Conservation (phyloP, 106 monocot species). For the Vanilla planifolia region DNA sequence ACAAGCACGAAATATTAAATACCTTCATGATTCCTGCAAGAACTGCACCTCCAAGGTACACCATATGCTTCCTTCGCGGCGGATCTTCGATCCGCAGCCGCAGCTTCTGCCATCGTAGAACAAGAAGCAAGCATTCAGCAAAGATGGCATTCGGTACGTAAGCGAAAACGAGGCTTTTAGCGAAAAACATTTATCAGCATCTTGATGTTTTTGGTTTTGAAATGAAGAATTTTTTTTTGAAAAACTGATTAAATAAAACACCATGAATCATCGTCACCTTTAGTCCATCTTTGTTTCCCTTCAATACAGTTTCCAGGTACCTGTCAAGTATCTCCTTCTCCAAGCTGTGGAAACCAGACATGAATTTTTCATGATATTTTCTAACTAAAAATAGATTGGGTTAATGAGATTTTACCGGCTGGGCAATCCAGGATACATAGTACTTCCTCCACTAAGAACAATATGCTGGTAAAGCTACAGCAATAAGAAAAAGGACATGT, state of each 20-base stretch:
- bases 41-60: slow-evolving; percentile 93
- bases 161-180: no score
- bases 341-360: slow-evolving; percentile 37
- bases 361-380: background rate
- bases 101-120: slow-evolving; percentile 47
- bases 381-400: background rate
- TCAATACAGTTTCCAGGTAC: slow-evolving; percentile 83
- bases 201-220: no score
- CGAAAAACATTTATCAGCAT: no score
- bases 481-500: slow-evolving; percentile 13
- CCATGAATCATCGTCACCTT: slow-evolving; percentile 49
- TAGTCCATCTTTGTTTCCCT: slow-evolving; percentile 93
- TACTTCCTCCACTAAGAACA: slow-evolving; percentile 98
- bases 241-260: no score
- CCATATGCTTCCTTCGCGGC: slow-evolving; percentile 96
- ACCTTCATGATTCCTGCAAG: slow-evolving; percentile 99
- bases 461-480: slow-evolving; percentile 97
- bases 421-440: slow-evolving; percentile 99
- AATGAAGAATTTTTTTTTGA: no score
- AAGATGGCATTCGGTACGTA: no score
- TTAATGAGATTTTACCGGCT: slow-evolving; percentile 63
- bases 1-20: background rate
- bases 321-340: slow-evolving; percentile 91
- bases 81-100: slow-evolving; percentile 90
- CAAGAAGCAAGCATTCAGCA: no score